phyloP scores from a whole-genome alignment of 208 protist species.

The Trypanosoma cruzi region DNA sequence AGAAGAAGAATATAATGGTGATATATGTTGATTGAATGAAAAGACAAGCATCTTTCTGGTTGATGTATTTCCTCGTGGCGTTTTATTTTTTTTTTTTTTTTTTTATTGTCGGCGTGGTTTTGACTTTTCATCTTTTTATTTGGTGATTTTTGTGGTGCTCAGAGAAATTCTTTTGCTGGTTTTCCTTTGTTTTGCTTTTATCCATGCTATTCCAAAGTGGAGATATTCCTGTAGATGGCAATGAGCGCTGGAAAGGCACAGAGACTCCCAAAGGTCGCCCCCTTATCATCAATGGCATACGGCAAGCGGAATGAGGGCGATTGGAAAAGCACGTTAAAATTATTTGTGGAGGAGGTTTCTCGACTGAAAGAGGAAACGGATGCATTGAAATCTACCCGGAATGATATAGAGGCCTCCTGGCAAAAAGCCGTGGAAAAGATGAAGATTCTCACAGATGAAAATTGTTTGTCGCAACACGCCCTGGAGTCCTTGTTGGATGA shows the following conservation, averaged over 20 bases:
- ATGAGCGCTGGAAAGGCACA: constrained; percentile 18
- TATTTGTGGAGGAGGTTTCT: constrained; percentile 19
- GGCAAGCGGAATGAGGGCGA: constrained; percentile 10
- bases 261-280: neutral
- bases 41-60: neutral
- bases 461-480: constrained; percentile 4
- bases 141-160: neutral
- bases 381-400: constrained; percentile 6
- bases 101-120: neutral
- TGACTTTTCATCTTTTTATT: neutral
- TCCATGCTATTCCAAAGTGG: neutral
- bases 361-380: constrained; percentile 24
- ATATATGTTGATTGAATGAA: neutral
- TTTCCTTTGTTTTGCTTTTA: neutral
- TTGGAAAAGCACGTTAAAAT: constrained; percentile 16
- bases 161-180: neutral
- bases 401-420: constrained; percentile 10
- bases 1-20: no score
- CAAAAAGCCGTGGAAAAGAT: constrained; percentile 15
- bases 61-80: no score
- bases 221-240: neutral
- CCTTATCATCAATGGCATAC: neutral
- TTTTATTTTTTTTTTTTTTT: no score
- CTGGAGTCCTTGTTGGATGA: constrained; percentile 15
- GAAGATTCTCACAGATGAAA: constrained; percentile 19